phyloP scores from a whole-genome alignment of 441 rosid species.

The Bocquillonia castaneifolia region DNA sequence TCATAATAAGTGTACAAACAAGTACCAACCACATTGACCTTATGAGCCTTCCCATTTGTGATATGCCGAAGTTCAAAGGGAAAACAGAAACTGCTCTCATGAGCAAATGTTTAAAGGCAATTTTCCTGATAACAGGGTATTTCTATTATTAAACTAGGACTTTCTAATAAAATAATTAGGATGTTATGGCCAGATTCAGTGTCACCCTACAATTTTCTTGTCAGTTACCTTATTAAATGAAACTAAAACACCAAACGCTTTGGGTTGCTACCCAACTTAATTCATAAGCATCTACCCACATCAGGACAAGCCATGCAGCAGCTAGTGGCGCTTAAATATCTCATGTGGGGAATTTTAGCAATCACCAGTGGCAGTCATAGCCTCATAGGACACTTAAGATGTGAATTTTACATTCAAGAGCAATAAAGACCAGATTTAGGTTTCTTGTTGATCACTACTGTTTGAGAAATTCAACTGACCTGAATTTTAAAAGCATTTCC shows the following conservation, averaged over 20 bases:
- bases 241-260: neutral
- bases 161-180: neutral
- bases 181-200: neutral
- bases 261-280: neutral
- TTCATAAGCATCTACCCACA: neutral
- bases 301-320: neutral
- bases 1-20: too few species aligned
- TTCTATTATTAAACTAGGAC: neutral
- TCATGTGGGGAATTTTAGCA: neutral
- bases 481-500: conserved; percentile 98
- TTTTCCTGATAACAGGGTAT: neutral
- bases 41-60: too few species aligned
- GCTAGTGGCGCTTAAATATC: neutral
- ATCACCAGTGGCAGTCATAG: neutral
- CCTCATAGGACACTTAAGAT: neutral
- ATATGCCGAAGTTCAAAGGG: neutral
- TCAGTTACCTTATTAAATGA: neutral
- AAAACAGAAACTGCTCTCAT: neutral
- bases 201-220: neutral
- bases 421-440: neutral
- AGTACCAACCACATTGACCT: too few species aligned
- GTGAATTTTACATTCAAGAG: neutral
- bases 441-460: too few species aligned
- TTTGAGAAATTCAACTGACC: conserved; percentile 37
- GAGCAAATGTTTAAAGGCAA: neutral